Conservation (phyloP, 2,329 filamentous ascomycete genomes). For the Neophaeococcomyces aloes region DNA sequence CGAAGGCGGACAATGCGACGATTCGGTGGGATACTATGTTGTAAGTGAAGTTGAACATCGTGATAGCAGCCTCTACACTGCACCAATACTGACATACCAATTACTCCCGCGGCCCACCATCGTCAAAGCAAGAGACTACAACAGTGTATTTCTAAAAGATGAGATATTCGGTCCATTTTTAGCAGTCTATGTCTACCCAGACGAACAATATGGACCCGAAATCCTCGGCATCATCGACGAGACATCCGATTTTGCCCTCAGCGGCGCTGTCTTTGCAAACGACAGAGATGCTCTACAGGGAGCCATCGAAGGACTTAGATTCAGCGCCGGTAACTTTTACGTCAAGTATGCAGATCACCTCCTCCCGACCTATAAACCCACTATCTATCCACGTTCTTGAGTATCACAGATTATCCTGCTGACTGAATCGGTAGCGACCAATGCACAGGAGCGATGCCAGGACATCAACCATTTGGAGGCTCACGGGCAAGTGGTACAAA, state of each 20-base stretch:
- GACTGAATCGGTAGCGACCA: too few species aligned
- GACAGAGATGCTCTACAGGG: conserved; percentile 28
- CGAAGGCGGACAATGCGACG: conserved; percentile 66
- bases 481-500: conserved; percentile 59
- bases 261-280: conserved; percentile 34
- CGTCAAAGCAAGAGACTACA: conserved; percentile 62
- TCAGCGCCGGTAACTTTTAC: conserved; percentile 34
- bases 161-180: conserved; percentile 79
- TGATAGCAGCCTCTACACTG: too few species aligned
- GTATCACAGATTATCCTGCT: too few species aligned
- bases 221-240: conserved; percentile 27
- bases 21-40: conserved; percentile 66
- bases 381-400: too few species aligned
- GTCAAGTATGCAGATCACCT: too few species aligned
- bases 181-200: conserved; percentile 66
- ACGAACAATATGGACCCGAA: conserved; percentile 47
- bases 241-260: conserved; percentile 33
- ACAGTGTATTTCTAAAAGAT: conserved; percentile 61
- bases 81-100: too few species aligned
- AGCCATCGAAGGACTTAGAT: conserved; percentile 29
- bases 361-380: too few species aligned
- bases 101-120: too few species aligned
- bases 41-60: too few species aligned
- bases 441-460: conserved; percentile 59
- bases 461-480: conserved; percentile 63